phyloP scores from a whole-genome alignment of 495 filamentous ascomycete genomes.

The Annulohypoxylon maeteangense region DNA sequence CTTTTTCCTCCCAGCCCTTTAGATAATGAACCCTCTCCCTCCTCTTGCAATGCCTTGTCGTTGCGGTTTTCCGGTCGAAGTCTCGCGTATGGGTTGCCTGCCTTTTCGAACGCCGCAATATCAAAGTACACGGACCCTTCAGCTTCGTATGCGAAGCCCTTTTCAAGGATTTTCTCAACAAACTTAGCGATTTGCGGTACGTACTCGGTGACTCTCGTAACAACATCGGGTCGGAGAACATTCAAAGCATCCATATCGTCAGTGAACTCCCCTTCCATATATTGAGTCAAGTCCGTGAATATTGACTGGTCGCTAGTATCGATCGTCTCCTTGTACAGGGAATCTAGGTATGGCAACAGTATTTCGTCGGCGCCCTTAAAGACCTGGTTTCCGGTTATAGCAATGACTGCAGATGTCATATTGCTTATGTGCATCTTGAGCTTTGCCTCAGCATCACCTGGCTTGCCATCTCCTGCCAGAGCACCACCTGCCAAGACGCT shows the following conservation, averaged over 20 bases:
- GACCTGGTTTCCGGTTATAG: constrained; percentile 59
- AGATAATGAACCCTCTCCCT: constrained; percentile 88
- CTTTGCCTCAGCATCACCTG: constrained; percentile 81
- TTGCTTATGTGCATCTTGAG: constrained; percentile 93
- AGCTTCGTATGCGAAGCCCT: constrained; percentile 86
- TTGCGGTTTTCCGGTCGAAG: constrained; percentile 88
- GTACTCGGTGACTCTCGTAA: constrained; percentile 92
- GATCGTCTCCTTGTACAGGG: constrained; percentile 75
- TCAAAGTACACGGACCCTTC: constrained; percentile 96
- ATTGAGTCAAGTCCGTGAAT: constrained; percentile 80
- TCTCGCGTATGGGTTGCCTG: constrained; percentile 84
- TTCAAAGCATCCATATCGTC: constrained; percentile 89
- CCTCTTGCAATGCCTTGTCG: constrained; percentile 81
- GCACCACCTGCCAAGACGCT: constrained; percentile 70
- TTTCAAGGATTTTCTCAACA: constrained; percentile 80
- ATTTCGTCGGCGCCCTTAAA: constrained; percentile 68
- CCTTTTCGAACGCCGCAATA: constrained; percentile 84
- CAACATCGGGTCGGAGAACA: constrained; percentile 79
- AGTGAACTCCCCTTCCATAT: constrained; percentile 84
- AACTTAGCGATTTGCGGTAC: constrained; percentile 77
- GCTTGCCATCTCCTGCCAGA: constrained; percentile 67
- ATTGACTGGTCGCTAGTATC: constrained; percentile 76
- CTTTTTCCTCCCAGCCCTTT: constrained; percentile 75
- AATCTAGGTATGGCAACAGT: constrained; percentile 88
- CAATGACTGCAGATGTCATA: constrained; percentile 68